Evolutionary conservation across 345 rosid genomes (phyloP), one percentile per base, ranked within the genome.

Genomic region (Moricandia arvensis): DNA sequence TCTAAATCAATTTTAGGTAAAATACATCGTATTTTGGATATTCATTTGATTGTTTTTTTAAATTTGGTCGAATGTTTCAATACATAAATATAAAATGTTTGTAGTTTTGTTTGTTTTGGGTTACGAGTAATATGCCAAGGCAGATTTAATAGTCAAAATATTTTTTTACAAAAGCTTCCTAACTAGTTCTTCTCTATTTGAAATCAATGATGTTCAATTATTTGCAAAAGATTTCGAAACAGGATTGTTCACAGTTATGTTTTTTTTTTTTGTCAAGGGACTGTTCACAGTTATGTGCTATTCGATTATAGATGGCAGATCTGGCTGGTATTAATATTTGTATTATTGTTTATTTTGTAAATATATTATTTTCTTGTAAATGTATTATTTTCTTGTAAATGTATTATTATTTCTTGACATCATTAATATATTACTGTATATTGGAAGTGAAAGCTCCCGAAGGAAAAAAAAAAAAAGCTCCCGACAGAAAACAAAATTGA

Each of bases 391-490:
- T 21, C 24, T 21, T 21, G 53, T 47, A 47, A 0, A 47, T 63
- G 80, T 76, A 30, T 24, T 11, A 6, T 57, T 57, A 26, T 26
- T 5, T 26, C 33, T 26, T 26, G 53, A 26, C 33, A 57, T 57
- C 33, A 57, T 59, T 49, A 60, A 47, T 75, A 35, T 29, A 53
- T 6, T n/a, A 76, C 75, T 69, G 80, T 76, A n/a, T 31, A 63
- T 0, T 27, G 27, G 41, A 70, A 41, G 75, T 63, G 49, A 76
- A 76, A 63, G 33, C 75, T 30, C 38, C 75, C 80, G 71, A 69
- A 71, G 55, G 53, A 47, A 67, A 29, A 38, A 37, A 54, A 31
- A 38, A n/a, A n/a, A 76, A 76, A 63, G 33, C 75, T 30, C 38
- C 75, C 80, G 71, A 69, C 75, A 63, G 53, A 47, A 67, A 29